Conservation (phyloP, 1,284 basidiomycete species). For the Cystobasidiaceae sp. region DNA sequence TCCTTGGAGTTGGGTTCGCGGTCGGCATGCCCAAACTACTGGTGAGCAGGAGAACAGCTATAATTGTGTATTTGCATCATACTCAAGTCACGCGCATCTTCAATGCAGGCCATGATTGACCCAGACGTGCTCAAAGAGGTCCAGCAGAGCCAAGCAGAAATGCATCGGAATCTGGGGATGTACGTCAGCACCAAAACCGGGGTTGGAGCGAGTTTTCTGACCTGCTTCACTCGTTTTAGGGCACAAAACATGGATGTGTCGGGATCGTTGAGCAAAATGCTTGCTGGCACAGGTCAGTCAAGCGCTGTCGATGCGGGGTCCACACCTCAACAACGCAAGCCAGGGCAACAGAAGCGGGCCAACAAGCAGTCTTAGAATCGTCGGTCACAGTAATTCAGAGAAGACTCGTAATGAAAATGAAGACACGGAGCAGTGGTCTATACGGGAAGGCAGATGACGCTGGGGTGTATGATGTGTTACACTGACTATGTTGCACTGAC, state of each 20-base stretch:
- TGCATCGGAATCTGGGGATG: conserved; percentile 23
- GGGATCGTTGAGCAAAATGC: conserved; percentile 20
- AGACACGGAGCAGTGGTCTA: background rate
- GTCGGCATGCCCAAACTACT: conserved; percentile 29
- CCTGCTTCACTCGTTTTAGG: background rate
- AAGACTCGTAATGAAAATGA: no score
- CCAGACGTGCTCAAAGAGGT: conserved; percentile 27
- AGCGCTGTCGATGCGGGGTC: background rate
- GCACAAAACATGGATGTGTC: conserved; percentile 20
- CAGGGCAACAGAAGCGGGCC: no score
- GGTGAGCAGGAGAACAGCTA: background rate
- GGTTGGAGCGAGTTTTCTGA: background rate
- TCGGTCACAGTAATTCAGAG: no score
- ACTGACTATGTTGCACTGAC: no score
- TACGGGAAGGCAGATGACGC: background rate
- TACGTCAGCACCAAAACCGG: background rate
- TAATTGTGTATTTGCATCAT: background rate
- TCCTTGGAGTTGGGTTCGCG: conserved; percentile 7
- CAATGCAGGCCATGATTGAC: conserved; percentile 15
- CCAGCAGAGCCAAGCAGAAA: conserved; percentile 25
- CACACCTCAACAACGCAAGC: background rate
- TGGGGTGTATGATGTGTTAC: no score
- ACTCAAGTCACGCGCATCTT: no score
- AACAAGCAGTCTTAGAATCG: no score
- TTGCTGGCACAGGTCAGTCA: no score